Evolutionary conservation across 1,284 basidiomycete species (phyloP), one percentile per base, ranked within the genome.

Genomic region (Cutaneotrichosporon sp.): DNA sequence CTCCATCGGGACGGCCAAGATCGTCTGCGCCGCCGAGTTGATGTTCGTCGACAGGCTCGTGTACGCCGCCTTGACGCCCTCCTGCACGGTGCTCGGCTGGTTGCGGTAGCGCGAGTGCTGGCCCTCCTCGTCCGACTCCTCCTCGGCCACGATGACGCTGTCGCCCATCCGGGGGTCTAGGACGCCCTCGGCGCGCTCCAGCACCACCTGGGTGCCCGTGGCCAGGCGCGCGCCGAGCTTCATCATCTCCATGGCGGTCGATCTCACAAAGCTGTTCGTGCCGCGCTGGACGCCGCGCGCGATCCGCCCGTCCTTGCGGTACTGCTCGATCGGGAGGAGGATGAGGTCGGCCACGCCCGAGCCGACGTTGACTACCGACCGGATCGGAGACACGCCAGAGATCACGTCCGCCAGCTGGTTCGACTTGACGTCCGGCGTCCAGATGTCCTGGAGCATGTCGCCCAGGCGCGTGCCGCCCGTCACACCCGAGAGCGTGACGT

Each of bases 351-450:
- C 95, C 8, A 99, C 87, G 13, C 95, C 95, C 22, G 92, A 92
- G 13, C 97, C 95, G 47, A 98, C 92, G 67, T 98, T 98, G 68
- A 99, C 95, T 62, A 93, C 86, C 0, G 92, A 97, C 25, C 94
- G 89, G 67, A 99, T 92, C 0, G 97, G 95, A 3, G 94, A 86
- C 1, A 99, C 91, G 3, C 95, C 95, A n/a, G 94, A 94, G 50
- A 99, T 90, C 51, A 99, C 92, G 69, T 99, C 95, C 5, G 92
- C 92, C 7, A 99, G 84, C 74, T 99, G 97, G 27, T 97, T 97
- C 2, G 95, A 93, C 78, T 98, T 98, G 59, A 99, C 95, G 77
- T 99, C 97, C 2, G 95, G 97, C 1, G 95, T 97, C 97, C 97
- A 99, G 34, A 98, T 84, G 73, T 98, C 95, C 72, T 99, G 95